A percentile compares a stretch with the other conserved stretches of the same genome.
These are phyloP conservation scores for Claviceps purpurea DNA, from an alignment of 2,329 filamentous ascomycete species.

Conservation along the genomic window DNA sequence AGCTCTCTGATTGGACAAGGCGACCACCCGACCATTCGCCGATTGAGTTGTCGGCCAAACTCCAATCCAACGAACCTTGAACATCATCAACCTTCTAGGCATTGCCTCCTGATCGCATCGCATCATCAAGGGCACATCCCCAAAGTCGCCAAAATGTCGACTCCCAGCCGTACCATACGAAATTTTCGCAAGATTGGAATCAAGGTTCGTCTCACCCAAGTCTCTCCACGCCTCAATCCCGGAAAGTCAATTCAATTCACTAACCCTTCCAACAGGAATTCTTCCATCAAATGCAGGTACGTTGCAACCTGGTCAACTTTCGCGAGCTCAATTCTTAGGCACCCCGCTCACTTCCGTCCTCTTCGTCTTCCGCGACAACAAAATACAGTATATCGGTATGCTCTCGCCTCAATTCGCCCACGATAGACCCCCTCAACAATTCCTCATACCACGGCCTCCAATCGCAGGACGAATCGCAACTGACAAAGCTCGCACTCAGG, in stretches of 20 bases:
- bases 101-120: constrained; percentile 1
- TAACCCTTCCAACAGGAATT: constrained; percentile 50
- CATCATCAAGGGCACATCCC: constrained; percentile 6
- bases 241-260: neutral
- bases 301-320: constrained; percentile 20
- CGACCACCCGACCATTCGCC: constrained; percentile 18
- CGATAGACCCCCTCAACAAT: neutral
- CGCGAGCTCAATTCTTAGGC: constrained; percentile 7
- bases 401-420: neutral
- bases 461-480: neutral
- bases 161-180: constrained; percentile 68
- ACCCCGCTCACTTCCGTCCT: neutral
- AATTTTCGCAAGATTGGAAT: constrained; percentile 80
- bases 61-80: neutral
- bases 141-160: constrained; percentile 61
- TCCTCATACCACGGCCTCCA: neutral
- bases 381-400: constrained; percentile 42
- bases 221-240: neutral
- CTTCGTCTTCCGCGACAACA: neutral
- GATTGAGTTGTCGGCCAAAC: constrained; percentile 4
- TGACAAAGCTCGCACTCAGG: constrained; percentile 37
- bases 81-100: constrained; percentile 6
- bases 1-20: neutral
- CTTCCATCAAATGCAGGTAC: constrained; percentile 84
- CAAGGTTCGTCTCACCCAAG: constrained; percentile 46